Conservation (phyloP, 495 filamentous ascomycete species). For the Mycothermus thermophilus region DNA sequence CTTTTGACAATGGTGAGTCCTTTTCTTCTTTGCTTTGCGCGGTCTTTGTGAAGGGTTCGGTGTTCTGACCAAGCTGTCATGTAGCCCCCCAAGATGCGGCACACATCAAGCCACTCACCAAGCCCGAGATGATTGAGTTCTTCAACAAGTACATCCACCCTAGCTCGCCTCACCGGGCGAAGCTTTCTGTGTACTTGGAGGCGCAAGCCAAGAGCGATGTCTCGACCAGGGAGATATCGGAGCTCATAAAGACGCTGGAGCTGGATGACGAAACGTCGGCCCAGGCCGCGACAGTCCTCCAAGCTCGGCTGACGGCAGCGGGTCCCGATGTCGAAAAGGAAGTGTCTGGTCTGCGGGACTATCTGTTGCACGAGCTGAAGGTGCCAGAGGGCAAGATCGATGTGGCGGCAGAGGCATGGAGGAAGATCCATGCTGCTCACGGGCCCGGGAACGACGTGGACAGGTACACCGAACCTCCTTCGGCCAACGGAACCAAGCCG, state of each 20-base stretch:
- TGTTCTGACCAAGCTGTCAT: no score
- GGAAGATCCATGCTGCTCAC: conserved; percentile 38
- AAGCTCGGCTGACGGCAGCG: conserved; percentile 21
- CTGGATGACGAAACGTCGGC: conserved; percentile 10
- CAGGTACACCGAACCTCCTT: conserved; percentile 27
- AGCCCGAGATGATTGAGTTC: conserved; percentile 66
- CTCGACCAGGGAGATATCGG: conserved; percentile 38
- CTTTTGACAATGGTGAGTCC: conserved; percentile 69
- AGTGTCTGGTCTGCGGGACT: conserved; percentile 21
- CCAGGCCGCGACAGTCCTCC: conserved; percentile 19
- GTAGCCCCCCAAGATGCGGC: conserved; percentile 63
- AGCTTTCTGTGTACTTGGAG: conserved; percentile 67
- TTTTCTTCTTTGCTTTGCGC: background rate
- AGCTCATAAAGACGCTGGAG: conserved; percentile 30
- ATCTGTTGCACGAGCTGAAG: conserved; percentile 21
- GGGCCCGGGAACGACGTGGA: conserved; percentile 24
- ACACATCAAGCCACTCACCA: conserved; percentile 58
- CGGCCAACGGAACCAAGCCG: conserved; percentile 31
- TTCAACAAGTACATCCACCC: conserved; percentile 67
- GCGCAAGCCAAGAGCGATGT: conserved; percentile 47
- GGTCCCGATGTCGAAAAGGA: conserved; percentile 21
- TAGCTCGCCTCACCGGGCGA: conserved; percentile 55
- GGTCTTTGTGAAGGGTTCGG: no score
- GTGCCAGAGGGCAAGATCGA: conserved; percentile 23
- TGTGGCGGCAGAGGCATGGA: conserved; percentile 19